Evolutionary conservation across 2,329 filamentous ascomycete genomes (phyloP), one percentile per base, ranked within the genome.

Genomic region (Ophiostoma ulmi): DNA sequence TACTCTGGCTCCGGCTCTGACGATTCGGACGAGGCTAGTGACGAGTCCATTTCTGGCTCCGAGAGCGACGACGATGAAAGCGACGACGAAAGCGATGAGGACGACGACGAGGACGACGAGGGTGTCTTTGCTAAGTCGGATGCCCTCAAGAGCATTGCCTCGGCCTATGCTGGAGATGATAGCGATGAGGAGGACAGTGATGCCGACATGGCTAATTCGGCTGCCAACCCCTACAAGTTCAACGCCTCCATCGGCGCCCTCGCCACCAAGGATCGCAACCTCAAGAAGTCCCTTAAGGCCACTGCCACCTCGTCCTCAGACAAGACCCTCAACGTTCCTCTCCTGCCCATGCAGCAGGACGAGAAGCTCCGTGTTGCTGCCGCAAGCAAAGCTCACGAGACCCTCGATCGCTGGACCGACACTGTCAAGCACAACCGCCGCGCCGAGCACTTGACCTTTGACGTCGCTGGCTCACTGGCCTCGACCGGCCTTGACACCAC

Each of bases 341-440:
- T 97, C 5, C 88, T 92, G 1, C 93, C 91, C 78, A 87, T 94
- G 72, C 91, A 97, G 75, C 94, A 98, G 79, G 93, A 94, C 77
- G 88, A 89, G 68, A 81, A 97, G 20, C 90, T 97, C 76, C 91
- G 95, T 69, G 83, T 84, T 69, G 93, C 89, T 35, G 95, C 95
- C 2, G 96, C 94, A 75, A 88, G 93, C 48, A 94, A 97, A 83
- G 94, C 93, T 68, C 97, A 96, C 76, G 90, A 97, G 79, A 94
- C 93, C 0, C 83, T 99, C 36, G 89, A 92, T 73, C 88, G 93
- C 75, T 99, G 95, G 95, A 90, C 90, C 41, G 94, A 97, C 72
- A 98, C 95, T 0, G 93, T 99, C 76, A 97, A 97, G 81, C 88
- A 92, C 41, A 97, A 97, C 79, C 90, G 95, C 72, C 87, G 93